Percentiles rank a stretch among this genome's conserved stretches.
These are phyloP conservation scores for Irpex lacteus DNA, from an alignment of 1,284 basidiomycete genomes.

Conservation along the genomic window DNA sequence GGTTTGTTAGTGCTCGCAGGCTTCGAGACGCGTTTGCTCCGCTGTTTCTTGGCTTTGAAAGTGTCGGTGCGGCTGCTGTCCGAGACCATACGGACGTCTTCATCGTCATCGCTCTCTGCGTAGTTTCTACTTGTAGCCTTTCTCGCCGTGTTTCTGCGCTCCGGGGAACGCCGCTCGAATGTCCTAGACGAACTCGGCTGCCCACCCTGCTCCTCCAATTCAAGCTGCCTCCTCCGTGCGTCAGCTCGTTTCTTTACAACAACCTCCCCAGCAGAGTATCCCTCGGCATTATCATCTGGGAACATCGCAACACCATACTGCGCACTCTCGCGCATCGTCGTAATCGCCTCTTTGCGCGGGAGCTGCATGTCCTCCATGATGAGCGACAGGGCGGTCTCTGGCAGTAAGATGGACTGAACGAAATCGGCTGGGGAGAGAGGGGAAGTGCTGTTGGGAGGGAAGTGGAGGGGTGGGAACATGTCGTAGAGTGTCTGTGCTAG, in stretches of 20 bases:
- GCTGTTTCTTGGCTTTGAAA: background rate
- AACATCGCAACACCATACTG: slow-evolving; percentile 80
- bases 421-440: slow-evolving; percentile 72
- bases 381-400: slow-evolving; percentile 69
- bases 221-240: slow-evolving; percentile 57
- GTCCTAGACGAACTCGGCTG: background rate
- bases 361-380: slow-evolving; percentile 66
- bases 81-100: background rate
- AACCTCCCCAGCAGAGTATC: slow-evolving; percentile 29
- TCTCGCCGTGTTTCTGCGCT: background rate
- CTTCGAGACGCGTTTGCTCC: background rate
- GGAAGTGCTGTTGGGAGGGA: slow-evolving; percentile 47
- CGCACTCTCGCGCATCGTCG: slow-evolving; percentile 67
- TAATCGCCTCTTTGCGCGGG: slow-evolving; percentile 43
- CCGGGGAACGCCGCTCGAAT: background rate
- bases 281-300: slow-evolving; percentile 50
- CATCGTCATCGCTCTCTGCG: background rate
- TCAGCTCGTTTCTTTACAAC: slow-evolving; percentile 68
- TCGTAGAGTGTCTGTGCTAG: slow-evolving; percentile 74
- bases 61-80: background rate
- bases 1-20: background rate
- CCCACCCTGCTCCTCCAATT: slow-evolving; percentile 46
- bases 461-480: slow-evolving; percentile 62
- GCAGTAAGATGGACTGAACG: slow-evolving; percentile 68
- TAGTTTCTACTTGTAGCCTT: background rate